Percentiles rank a stretch among this genome's conserved stretches.
phyloP scores from a whole-genome alignment of 169 alveolate species.

The Plasmodium vinckei region DNA sequence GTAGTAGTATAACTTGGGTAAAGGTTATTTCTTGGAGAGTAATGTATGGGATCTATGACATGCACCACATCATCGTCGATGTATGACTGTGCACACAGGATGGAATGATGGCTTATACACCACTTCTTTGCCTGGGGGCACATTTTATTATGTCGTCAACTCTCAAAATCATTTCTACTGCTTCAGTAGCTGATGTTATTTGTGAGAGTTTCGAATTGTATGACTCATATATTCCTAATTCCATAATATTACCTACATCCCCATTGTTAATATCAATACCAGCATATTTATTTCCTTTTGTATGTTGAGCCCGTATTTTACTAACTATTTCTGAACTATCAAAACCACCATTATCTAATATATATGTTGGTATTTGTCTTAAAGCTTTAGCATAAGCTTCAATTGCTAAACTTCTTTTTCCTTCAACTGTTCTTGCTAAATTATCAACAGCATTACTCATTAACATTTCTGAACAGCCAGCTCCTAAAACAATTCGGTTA shows the following conservation, averaged over 20 bases:
- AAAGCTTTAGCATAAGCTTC: slow-evolving; percentile 98
- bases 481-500: slow-evolving; percentile 97
- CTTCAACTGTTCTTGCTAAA: slow-evolving; percentile 94
- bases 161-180: slow-evolving; percentile 98
- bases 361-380: slow-evolving; percentile 97
- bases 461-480: slow-evolving; percentile 98
- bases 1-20: too few species aligned
- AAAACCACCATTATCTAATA: slow-evolving; percentile 98
- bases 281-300: slow-evolving; percentile 91
- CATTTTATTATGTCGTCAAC: slow-evolving; percentile 98
- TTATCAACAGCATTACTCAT: slow-evolving; percentile 98
- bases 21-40: too few species aligned
- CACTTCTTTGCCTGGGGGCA: slow-evolving; percentile 97
- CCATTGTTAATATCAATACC: slow-evolving; percentile 96
- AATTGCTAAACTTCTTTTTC: slow-evolving; percentile 97
- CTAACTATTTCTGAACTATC: slow-evolving; percentile 98
- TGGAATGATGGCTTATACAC: slow-evolving; percentile 10
- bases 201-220: slow-evolving; percentile 97
- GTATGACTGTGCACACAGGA: background rate
- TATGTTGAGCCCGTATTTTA: slow-evolving; percentile 96
- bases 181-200: slow-evolving; percentile 98
- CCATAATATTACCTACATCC: slow-evolving; percentile 95
- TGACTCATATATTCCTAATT: slow-evolving; percentile 97
- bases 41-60: too few species aligned
- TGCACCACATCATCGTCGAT: too few species aligned